Base-by-base conservation (phyloP, 1,139 yeast genomes). In the Debaryomyces sp. region DNA sequence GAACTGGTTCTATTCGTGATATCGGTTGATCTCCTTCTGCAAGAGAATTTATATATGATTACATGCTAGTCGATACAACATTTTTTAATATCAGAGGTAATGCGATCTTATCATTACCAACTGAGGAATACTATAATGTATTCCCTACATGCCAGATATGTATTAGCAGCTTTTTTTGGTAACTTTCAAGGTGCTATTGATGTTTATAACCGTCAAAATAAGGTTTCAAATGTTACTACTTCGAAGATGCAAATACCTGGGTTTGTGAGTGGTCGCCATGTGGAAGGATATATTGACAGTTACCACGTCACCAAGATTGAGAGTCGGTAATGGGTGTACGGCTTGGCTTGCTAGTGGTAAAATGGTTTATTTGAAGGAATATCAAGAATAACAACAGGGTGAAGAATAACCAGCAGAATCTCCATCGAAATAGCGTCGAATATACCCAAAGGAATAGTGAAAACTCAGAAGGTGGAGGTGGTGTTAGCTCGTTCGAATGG, bases 191-290 rank as follows among this genome's bases (percentile, higher is more conserved):
- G 99, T 53, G 84, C 94, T 9, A 96, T 95, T 54, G 98, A 95
- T 64, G 87, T 95, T 53, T 87, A 92, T 65, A 99, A 95, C 73
- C 88, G 98, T 66, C 91, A 87, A 67, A 85, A 87, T 64, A 89
- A 89, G 67, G 67, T 94, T 67, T 70, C 78, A 51, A 89, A 89
- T 68, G 81, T 94, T 47, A 77, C 92, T 17, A 80, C 90, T 30
- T 94, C 64, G 91, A 89, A 65, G 99, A 98, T 4, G 74, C 97
- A 42, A 95, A 95, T 71, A 91, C 98, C 10, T 87, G 96, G 27
- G 96, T 87, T 43, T 92, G 97, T 67, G 91, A 89, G 67, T 95
- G 99, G 99, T 86, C 96, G 4, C 99, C 99, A n/a, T 96, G 95
- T 71, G 98, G 99, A 34, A 83, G 96, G 89, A 80, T 63, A 85